Conservation (phyloP, 2,329 filamentous ascomycete species). For the Nemania diffusa region DNA sequence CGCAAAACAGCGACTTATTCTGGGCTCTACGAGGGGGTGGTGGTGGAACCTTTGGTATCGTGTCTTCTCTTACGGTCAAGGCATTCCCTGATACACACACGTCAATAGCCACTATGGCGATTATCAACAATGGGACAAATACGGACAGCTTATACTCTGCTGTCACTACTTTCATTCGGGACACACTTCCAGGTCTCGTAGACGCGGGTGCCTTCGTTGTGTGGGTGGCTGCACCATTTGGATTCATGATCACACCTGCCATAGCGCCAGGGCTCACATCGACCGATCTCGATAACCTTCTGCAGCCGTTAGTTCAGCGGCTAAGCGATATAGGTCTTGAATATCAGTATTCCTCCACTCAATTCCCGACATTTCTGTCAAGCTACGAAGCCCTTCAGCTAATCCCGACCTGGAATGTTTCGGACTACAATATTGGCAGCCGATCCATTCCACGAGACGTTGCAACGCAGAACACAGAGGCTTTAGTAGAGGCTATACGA, state of each 20-base stretch:
- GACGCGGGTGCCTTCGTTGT: constrained; percentile 23
- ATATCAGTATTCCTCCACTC: not conserved
- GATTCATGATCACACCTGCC: constrained; percentile 6
- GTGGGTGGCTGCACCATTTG: not conserved
- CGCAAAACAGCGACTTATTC: constrained; percentile 66
- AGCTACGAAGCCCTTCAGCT: constrained; percentile 23
- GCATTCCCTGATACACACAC: constrained; percentile 32
- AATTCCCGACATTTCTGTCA: constrained; percentile 28
- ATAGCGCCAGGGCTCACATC: not conserved
- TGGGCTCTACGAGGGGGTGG: constrained; percentile 72
- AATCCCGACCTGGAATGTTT: constrained; percentile 23
- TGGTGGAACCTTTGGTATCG: constrained; percentile 67
- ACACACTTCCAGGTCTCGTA: constrained; percentile 23
- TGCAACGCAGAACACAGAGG: not conserved
- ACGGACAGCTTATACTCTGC: constrained; percentile 39
- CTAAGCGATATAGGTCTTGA: not conserved
- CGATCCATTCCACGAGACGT: constrained; percentile 32
- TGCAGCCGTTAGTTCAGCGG: not conserved
- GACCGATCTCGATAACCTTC: not conserved
- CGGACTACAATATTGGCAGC: constrained; percentile 34
- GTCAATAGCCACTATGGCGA: constrained; percentile 23
- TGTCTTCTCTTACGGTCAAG: constrained; percentile 65
- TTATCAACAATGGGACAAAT: constrained; percentile 27
- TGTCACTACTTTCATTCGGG: constrained; percentile 50
- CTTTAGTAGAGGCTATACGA: constrained; percentile 44